Conservation (phyloP, 1,284 basidiomycete species). For the Moniliophthora roreri region DNA sequence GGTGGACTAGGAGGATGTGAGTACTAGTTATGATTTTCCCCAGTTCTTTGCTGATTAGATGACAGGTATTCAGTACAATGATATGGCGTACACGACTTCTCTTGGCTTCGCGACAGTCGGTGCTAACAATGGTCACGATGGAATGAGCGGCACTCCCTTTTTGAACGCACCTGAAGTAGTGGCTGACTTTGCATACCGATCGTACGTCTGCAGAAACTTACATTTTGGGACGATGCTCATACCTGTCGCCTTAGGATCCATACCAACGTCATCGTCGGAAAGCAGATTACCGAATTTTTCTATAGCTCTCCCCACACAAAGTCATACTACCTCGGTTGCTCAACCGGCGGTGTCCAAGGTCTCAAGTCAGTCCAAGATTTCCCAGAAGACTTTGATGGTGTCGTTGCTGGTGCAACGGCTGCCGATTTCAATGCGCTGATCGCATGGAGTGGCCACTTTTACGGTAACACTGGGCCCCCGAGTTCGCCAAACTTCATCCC, state of each 20-base stretch:
- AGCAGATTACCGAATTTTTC: slow-evolving; percentile 16
- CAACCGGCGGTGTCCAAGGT: slow-evolving; percentile 21
- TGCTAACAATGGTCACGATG: slow-evolving; percentile 15
- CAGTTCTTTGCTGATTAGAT: too few species aligned
- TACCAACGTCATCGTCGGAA: slow-evolving; percentile 15
- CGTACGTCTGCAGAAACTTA: not conserved
- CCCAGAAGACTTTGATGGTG: slow-evolving; percentile 23
- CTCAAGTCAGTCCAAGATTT: slow-evolving; percentile 17
- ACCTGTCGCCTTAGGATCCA: slow-evolving; percentile 8
- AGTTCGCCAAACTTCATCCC: slow-evolving; percentile 11
- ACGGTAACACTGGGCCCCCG: slow-evolving; percentile 1
- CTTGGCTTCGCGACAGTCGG: slow-evolving; percentile 14
- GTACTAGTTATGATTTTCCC: too few species aligned
- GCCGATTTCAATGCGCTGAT: slow-evolving; percentile 13
- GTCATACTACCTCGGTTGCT: slow-evolving; percentile 22
- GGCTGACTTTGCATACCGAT: slow-evolving; percentile 12
- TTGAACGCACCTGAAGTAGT: slow-evolving; percentile 10
- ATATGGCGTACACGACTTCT: slow-evolving; percentile 8
- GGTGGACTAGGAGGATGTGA: not conserved
- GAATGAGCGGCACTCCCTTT: slow-evolving; percentile 12
- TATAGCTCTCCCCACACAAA: slow-evolving; percentile 12
- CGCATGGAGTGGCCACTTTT: slow-evolving; percentile 8
- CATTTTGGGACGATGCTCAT: not conserved
- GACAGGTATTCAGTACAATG: slow-evolving; percentile 6
- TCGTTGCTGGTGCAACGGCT: slow-evolving; percentile 19